Conservation (phyloP, 78 protist species). For the Dictyostelium citrinum region DNA sequence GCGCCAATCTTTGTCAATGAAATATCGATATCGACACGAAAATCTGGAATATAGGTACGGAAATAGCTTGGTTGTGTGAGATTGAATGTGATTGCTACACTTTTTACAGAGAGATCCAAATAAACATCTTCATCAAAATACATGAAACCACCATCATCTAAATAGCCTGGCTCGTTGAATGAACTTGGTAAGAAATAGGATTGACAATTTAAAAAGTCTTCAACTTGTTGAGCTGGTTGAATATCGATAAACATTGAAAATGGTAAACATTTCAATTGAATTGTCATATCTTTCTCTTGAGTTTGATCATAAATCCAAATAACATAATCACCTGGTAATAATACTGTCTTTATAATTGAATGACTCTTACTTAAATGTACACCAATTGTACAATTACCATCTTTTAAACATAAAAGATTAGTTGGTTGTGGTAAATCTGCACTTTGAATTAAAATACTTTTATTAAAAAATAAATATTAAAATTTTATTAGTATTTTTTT, state of each 20-base stretch:
- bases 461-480: background rate
- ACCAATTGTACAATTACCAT: constrained; percentile 51
- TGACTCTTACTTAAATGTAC: constrained; percentile 24
- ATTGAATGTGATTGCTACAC: constrained; percentile 15
- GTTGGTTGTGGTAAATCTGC: background rate
- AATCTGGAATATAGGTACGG: constrained; percentile 39
- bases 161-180: constrained; percentile 12
- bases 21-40: constrained; percentile 67
- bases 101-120: constrained; percentile 6
- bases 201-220: constrained; percentile 44
- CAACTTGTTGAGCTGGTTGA: constrained; percentile 31
- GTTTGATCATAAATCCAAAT: constrained; percentile 44
- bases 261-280: constrained; percentile 10
- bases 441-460: background rate
- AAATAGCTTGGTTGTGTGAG: background rate
- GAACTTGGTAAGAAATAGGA: background rate
- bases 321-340: constrained; percentile 41
- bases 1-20: background rate
- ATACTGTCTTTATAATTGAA: constrained; percentile 9
- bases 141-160: constrained; percentile 59
- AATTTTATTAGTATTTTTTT: background rate
- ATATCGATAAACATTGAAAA: constrained; percentile 44
- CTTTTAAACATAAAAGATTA: background rate
- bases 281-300: constrained; percentile 4
- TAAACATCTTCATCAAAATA: constrained; percentile 48